Percentiles rank a stretch among this genome's conserved stretches.
Conservation (phyloP, 495 filamentous ascomycete genomes). For the Penicillium bialowiezense region DNA sequence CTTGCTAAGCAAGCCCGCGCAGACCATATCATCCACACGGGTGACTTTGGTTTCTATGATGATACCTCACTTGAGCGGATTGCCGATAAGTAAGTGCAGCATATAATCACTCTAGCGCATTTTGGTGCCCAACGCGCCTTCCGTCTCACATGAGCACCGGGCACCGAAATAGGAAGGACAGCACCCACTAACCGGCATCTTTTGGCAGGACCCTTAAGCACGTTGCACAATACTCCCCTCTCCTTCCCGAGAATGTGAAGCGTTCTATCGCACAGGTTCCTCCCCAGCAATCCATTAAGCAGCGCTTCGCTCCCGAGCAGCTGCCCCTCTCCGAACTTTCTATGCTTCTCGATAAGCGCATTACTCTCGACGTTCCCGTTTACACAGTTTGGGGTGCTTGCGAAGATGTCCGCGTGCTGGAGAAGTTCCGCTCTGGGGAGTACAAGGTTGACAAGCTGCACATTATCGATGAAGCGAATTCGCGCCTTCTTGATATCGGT, state of each 20-base stretch:
- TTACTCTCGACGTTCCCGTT: constrained; percentile 91
- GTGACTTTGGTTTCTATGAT: constrained; percentile 99
- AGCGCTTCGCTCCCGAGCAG: constrained; percentile 72
- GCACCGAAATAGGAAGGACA: background rate
- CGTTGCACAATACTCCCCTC: constrained; percentile 95
- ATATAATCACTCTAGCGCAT: background rate
- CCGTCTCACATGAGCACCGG: constrained; percentile 3
- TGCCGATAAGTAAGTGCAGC: constrained; percentile 85
- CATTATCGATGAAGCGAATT: constrained; percentile 97
- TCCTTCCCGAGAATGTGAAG: constrained; percentile 84
- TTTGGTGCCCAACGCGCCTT: constrained; percentile 13
- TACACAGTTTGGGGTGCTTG: constrained; percentile 99
- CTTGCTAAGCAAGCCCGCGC: constrained; percentile 89
- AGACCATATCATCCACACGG: constrained; percentile 96
- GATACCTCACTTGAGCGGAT: constrained; percentile 93
- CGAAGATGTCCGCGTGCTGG: constrained; percentile 95
- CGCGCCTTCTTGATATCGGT: constrained; percentile 87
- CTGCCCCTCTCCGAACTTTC: constrained; percentile 94
- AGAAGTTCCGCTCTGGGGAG: constrained; percentile 96
- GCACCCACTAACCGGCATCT: constrained; percentile 16
- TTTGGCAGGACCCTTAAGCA: constrained; percentile 84
- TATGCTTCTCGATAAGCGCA: constrained; percentile 81
- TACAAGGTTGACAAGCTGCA: constrained; percentile 97
- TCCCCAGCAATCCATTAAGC: constrained; percentile 68
- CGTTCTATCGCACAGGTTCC: constrained; percentile 71